A percentile compares a stretch with the other conserved stretches of the same genome.
These are phyloP conservation scores for Bruguiera parviflora DNA, from an alignment of 345 rosid genomes.

Conservation along the genomic window DNA sequence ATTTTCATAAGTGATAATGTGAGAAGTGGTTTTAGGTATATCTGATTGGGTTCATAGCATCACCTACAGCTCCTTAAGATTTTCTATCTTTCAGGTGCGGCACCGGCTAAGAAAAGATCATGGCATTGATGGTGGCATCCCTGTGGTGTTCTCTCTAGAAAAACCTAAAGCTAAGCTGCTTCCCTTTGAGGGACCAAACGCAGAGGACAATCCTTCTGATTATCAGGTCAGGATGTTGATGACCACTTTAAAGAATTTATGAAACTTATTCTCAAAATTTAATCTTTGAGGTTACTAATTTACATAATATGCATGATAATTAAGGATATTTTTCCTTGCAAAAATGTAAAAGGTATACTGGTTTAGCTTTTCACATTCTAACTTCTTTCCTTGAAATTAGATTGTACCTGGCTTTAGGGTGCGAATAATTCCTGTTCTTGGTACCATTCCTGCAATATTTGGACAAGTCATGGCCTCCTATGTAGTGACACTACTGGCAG, in stretches of 20 bases:
- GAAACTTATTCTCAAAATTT: neutral
- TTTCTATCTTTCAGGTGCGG: constrained; percentile 55
- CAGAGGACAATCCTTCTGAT: constrained; percentile 83
- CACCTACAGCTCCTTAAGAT: constrained; percentile 2
- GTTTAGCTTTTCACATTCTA: constrained; percentile 9
- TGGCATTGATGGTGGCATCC: constrained; percentile 92
- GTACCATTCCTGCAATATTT: constrained; percentile 93
- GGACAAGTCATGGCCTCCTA: constrained; percentile 97
- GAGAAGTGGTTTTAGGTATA: too few species aligned
- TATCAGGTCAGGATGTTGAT: constrained; percentile 60
- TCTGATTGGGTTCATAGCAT: neutral
- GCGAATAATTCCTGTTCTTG: constrained; percentile 90
- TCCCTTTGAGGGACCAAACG: constrained; percentile 80
- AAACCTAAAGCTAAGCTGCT: constrained; percentile 93
- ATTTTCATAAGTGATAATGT: too few species aligned
- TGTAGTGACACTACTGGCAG: constrained; percentile 82
- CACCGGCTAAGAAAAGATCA: constrained; percentile 76
- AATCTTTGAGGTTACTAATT: neutral
- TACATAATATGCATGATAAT: neutral
- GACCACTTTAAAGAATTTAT: neutral
- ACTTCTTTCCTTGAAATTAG: constrained; percentile 37
- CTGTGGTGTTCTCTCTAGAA: constrained; percentile 85
- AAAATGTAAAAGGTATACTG: neutral
- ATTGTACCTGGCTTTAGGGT: constrained; percentile 95
- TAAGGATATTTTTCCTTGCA: too few species aligned